Evolutionary conservation across 1,139 yeast genomes (phyloP).

Genomic region (Sugiyamaella xylanicola): DNA sequence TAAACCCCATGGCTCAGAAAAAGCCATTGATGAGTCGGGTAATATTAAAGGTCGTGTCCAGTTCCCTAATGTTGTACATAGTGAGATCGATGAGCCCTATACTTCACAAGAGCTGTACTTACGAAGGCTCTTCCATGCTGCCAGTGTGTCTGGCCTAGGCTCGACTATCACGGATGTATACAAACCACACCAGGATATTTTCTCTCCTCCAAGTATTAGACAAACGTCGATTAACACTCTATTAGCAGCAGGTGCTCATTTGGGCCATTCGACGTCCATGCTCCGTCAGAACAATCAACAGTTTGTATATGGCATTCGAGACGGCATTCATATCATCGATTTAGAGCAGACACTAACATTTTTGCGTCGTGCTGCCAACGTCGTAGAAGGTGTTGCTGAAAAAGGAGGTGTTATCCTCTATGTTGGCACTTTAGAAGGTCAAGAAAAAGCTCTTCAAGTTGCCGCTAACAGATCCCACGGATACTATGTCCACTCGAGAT

Average conservation of each 20-base stretch:
- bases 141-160: slow-evolving; percentile 59
- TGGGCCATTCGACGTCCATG: slow-evolving; percentile 82
- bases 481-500: slow-evolving; percentile 77
- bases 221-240: slow-evolving; percentile 67
- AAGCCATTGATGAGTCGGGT: slow-evolving; percentile 26
- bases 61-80: slow-evolving; percentile 46
- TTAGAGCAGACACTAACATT: slow-evolving; percentile 76
- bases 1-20: slow-evolving; percentile 19
- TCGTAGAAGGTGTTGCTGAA: slow-evolving; percentile 76
- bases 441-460: slow-evolving; percentile 68
- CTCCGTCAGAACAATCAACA: slow-evolving; percentile 90
- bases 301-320: slow-evolving; percentile 81
- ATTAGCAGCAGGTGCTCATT: slow-evolving; percentile 90
- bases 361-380: slow-evolving; percentile 77
- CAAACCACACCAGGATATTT: slow-evolving; percentile 66
- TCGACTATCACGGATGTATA: slow-evolving; percentile 62
- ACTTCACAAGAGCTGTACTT: slow-evolving; percentile 74
- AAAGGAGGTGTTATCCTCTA: slow-evolving; percentile 84
- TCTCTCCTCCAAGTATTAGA: slow-evolving; percentile 57
- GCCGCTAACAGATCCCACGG: slow-evolving; percentile 82
- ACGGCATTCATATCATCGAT: slow-evolving; percentile 87
- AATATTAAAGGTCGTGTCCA: slow-evolving; percentile 34
- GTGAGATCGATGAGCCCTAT: slow-evolving; percentile 53
- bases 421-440: slow-evolving; percentile 84
- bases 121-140: slow-evolving; percentile 64